A percentile compares a stretch with the other conserved stretches of the same genome.
These are phyloP conservation scores for Tuctoria greenei DNA, from an alignment of 176 grass and related monocot species.

Conservation along the genomic window DNA sequence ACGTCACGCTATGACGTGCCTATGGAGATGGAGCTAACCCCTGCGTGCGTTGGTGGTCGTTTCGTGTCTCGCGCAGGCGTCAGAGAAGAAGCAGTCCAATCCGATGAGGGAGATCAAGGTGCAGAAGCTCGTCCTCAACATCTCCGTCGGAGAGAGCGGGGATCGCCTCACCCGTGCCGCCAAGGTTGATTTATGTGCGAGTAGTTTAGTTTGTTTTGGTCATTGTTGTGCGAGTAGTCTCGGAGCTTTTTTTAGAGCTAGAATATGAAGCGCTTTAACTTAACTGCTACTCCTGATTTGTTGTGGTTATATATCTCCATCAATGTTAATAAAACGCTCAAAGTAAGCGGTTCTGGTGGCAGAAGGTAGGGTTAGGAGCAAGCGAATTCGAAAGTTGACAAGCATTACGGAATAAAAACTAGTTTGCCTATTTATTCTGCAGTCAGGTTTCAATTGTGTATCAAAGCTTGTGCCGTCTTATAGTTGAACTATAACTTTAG, in stretches of 20 bases:
- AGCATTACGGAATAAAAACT: not conserved
- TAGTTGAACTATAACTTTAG: not conserved
- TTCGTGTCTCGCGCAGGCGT: constrained; percentile 31
- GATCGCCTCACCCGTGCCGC: constrained; percentile 64
- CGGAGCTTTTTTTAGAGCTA: not conserved
- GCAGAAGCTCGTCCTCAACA: constrained; percentile 62
- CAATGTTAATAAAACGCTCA: not conserved
- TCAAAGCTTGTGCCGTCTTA: not conserved
- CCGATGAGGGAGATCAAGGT: constrained; percentile 75
- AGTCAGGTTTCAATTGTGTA: not conserved
- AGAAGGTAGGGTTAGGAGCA: not conserved
- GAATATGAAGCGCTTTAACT: not conserved
- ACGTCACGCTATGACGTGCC: not conserved
- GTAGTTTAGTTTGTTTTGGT: too few relatives aligned
- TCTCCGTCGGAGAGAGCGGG: constrained; percentile 74
- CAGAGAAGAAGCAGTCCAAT: constrained; percentile 59
- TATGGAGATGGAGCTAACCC: not conserved
- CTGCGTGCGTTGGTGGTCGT: not conserved
- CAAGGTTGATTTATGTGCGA: constrained; percentile 30
- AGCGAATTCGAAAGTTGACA: not conserved
- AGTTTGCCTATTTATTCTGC: not conserved
- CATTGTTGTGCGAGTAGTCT: not conserved
- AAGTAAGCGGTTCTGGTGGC: not conserved
- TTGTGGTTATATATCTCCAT: too few relatives aligned
- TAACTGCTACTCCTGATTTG: not conserved